Percentiles rank a stretch among this genome's conserved stretches.
phyloP scores from a whole-genome alignment of 2,329 filamentous ascomycete genomes.

The Aspergillus sp. region DNA sequence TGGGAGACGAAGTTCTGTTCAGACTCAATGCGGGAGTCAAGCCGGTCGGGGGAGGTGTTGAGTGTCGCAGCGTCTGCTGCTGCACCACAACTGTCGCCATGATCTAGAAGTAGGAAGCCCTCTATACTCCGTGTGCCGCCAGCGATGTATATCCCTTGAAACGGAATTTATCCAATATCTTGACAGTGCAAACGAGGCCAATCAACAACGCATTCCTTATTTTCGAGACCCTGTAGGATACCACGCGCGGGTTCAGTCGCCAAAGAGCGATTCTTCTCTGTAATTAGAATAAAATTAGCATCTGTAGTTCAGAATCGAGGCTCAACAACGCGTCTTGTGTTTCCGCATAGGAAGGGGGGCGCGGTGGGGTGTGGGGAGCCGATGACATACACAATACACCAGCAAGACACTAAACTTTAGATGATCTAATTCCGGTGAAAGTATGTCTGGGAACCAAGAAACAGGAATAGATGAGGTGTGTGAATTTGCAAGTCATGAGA shows the following conservation, averaged over 20 bases:
- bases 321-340: conserved; percentile 6
- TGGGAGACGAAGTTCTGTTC: conserved; percentile 61
- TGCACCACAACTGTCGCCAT: conserved; percentile 54
- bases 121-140: neutral
- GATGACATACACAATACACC: conserved; percentile 3
- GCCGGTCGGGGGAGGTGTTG: conserved; percentile 51
- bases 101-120: neutral
- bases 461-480: neutral
- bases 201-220: conserved; percentile 23
- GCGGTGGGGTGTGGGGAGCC: neutral
- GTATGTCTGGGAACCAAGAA: neutral
- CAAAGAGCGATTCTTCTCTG: neutral
- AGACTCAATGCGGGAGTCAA: conserved; percentile 56
- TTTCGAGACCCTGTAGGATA: conserved; percentile 8
- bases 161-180: conserved; percentile 1
- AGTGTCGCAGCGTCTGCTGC: conserved; percentile 46
- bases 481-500: neutral
- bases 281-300: neutral
- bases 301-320: neutral
- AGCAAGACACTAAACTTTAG: neutral
- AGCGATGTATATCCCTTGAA: neutral
- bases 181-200: conserved; percentile 2
- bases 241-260: neutral
- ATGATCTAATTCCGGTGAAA: neutral
- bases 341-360: neutral